Evolutionary conservation across 2,329 filamentous ascomycete genomes (phyloP).

Genomic region (Penicillium italicum): DNA sequence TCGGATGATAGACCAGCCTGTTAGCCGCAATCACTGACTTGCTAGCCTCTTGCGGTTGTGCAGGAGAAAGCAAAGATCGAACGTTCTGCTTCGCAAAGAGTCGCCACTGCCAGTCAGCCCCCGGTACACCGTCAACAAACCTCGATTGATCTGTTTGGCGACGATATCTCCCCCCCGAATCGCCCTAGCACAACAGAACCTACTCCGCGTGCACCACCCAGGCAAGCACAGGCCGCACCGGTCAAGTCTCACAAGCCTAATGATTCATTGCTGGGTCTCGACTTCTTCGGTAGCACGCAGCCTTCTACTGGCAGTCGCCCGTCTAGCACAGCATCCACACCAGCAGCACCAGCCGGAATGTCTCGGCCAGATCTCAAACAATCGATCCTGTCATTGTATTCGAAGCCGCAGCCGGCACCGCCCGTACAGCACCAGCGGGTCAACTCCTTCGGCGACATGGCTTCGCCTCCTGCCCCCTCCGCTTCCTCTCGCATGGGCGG

Average conservation of each 20-base stretch:
- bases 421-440: constrained; percentile 52
- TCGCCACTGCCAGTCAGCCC: constrained; percentile 45
- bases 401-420: constrained; percentile 65
- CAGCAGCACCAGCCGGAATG: constrained; percentile 55
- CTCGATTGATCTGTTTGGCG: constrained; percentile 77
- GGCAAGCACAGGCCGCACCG: constrained; percentile 54
- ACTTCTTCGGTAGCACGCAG: constrained; percentile 77
- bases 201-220: constrained; percentile 62
- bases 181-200: constrained; percentile 72
- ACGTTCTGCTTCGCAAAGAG: constrained; percentile 54
- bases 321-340: constrained; percentile 71
- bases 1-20: constrained; percentile 2
- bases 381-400: constrained; percentile 93
- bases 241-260: constrained; percentile 63
- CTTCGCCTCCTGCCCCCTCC: constrained; percentile 47
- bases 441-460: constrained; percentile 66
- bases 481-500: constrained; percentile 52
- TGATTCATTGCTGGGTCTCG: constrained; percentile 85
- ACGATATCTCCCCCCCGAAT: constrained; percentile 61
- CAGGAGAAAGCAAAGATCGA: constrained; percentile 68
- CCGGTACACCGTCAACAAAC: constrained; percentile 43
- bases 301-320: constrained; percentile 68
- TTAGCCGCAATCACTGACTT: constrained; percentile 19
- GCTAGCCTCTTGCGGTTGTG: constrained; percentile 61
- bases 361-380: constrained; percentile 93